A percentile compares a stretch with the other conserved stretches of the same genome.
phyloP scores from a whole-genome alignment of 169 alveolate species.

The Toxoplasma gondii region DNA sequence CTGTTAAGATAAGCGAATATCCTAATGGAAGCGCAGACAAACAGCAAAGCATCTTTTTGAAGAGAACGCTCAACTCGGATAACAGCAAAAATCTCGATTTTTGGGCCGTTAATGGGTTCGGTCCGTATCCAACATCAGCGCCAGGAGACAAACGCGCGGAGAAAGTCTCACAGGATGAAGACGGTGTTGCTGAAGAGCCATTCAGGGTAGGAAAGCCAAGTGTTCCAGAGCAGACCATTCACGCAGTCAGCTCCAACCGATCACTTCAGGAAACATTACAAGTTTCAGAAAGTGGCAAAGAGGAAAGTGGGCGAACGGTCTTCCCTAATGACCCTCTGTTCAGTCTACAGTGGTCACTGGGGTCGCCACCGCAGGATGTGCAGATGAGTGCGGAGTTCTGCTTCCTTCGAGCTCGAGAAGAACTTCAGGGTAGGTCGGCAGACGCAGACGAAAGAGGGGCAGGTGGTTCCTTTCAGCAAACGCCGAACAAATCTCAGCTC shows the following conservation, averaged over 20 bases:
- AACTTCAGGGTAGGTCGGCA: neutral
- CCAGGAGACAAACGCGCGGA: neutral
- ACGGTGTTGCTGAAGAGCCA: no score
- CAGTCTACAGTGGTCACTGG: constrained; percentile 54
- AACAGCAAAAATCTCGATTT: neutral
- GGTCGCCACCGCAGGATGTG: constrained; percentile 33
- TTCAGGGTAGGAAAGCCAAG: no score
- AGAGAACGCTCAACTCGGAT: neutral
- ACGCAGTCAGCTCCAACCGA: neutral
- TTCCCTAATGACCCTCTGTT: constrained; percentile 62
- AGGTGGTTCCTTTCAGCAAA: neutral
- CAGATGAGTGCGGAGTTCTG: neutral
- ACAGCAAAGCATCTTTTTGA: neutral
- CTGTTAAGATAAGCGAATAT: neutral
- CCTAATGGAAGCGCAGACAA: neutral
- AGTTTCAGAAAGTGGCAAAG: neutral
- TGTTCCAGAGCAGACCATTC: neutral
- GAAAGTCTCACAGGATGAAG: neutral
- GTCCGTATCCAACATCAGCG: neutral
- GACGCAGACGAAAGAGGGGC: neutral
- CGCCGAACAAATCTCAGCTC: constrained; percentile 21
- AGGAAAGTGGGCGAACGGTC: neutral
- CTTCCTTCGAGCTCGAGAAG: constrained; percentile 2
- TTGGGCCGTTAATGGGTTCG: neutral
- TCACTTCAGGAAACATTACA: neutral